Evolutionary conservation across 2,329 filamentous ascomycete genomes (phyloP).

Genomic region (Colletotrichum echinochloae): DNA sequence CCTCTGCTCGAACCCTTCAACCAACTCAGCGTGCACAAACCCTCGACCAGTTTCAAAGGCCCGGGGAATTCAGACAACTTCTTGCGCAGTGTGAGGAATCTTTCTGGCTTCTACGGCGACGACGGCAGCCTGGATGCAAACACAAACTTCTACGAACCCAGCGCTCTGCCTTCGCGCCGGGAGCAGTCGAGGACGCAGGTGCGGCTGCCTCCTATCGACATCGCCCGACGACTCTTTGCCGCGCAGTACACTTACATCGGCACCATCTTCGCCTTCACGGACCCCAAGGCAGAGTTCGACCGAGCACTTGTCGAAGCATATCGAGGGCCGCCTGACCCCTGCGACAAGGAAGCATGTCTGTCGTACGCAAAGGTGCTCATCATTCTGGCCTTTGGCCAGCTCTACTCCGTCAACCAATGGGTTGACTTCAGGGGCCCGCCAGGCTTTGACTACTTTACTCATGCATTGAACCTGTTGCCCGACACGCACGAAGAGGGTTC

Average conservation of each 20-base stretch:
- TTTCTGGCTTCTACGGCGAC: slow-evolving; percentile 50
- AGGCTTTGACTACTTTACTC: slow-evolving; percentile 66
- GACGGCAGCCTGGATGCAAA: slow-evolving; percentile 49
- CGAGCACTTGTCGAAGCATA: slow-evolving; percentile 58
- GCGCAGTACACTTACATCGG: slow-evolving; percentile 68
- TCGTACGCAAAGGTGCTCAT: slow-evolving; percentile 64
- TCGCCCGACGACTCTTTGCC: slow-evolving; percentile 62
- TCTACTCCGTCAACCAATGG: slow-evolving; percentile 70
- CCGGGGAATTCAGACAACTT: slow-evolving; percentile 55
- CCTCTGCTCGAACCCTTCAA: slow-evolving; percentile 51
- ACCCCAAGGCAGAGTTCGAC: slow-evolving; percentile 59
- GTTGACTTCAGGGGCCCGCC: slow-evolving; percentile 64
- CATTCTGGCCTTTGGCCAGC: slow-evolving; percentile 65
- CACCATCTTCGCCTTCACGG: slow-evolving; percentile 66
- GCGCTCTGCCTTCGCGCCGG: slow-evolving; percentile 50
- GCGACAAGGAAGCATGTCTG: slow-evolving; percentile 60
- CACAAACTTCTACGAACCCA: slow-evolving; percentile 51
- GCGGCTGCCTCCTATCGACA: slow-evolving; percentile 61
- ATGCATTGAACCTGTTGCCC: slow-evolving; percentile 63
- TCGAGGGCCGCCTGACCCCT: slow-evolving; percentile 53
- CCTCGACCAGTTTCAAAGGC: slow-evolving; percentile 51
- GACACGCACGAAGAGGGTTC: slow-evolving; percentile 67
- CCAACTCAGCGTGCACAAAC: slow-evolving; percentile 50
- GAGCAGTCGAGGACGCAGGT: slow-evolving; percentile 44
- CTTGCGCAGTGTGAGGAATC: slow-evolving; percentile 50